Base-by-base conservation (phyloP, 2,329 filamentous ascomycete genomes). In the Xylaria polymorpha region DNA sequence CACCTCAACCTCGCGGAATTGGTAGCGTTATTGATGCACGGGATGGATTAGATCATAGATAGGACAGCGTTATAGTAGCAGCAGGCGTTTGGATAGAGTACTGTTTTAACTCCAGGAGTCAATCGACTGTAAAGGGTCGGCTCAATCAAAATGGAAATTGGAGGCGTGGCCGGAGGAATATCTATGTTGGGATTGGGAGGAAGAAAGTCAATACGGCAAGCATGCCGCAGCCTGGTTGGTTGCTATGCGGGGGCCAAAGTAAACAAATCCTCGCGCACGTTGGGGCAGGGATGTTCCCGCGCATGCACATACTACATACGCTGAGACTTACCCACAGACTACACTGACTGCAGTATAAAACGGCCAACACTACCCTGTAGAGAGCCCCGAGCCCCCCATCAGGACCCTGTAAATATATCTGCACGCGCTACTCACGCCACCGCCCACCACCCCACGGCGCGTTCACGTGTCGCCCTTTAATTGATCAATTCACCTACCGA, bases 181-280 rank as follows among this genome's bases (percentile, higher is more conserved):
- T 41, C 39, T 46, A 59, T 59, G 50, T 66, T 69, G 61, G 53
- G 25, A 29, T 29, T 29, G 25, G 41, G 59, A 41, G 44, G 3
- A 48, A 37, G 25, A 62, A 43, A 43, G 62, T 44, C 48, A 60
- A 60, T 51, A 53, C 22, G 20, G 6, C 29, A 20, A 10, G 20
- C 12, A 3, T 2, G 5, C 20, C 14, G 41, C 5, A 15, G 37
- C 43, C 41, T 48, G 55, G 44, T 41, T 44, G 67, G 74, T 74
- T 75, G 74, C 74, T 71, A 74, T 74, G 75, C 74, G 75, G 75
- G 75, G 76, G 67, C 50, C 43, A 64, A 67, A 77, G 76, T 77
- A 77, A 77, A 77, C 76, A 77, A 77, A 76, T 67, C 25, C 58
- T 37, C 55, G 18, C 37, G 37, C 55, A 43, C 37, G 20, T 43